Conservation (phyloP, 106 monocot species). For the Dendrobium nobile region DNA sequence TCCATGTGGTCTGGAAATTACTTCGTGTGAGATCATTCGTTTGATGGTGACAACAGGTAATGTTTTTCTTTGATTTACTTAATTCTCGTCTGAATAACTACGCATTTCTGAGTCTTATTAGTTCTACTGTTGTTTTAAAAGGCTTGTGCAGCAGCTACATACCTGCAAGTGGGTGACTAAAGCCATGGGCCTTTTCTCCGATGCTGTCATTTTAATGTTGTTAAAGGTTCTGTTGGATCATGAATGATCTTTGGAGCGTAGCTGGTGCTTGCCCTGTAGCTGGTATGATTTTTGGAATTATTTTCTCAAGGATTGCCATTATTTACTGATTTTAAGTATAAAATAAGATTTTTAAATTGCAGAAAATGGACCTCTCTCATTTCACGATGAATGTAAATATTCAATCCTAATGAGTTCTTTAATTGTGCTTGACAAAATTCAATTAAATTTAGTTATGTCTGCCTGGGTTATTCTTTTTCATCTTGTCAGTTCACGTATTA, state of each 20-base stretch:
- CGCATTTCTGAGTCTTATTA: conserved; percentile 7
- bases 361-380: background rate
- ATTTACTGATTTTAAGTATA: background rate
- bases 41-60: conserved; percentile 31
- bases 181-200: conserved; percentile 15
- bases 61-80: background rate
- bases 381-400: background rate
- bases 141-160: conserved; percentile 24
- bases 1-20: conserved; percentile 49
- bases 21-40: conserved; percentile 49
- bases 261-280: conserved; percentile 20
- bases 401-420: background rate
- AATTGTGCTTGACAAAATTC: background rate
- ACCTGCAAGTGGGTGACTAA: conserved; percentile 18
- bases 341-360: conserved; percentile 2
- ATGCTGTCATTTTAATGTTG: conserved; percentile 21
- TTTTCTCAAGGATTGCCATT: background rate
- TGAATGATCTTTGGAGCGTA: conserved; percentile 35
- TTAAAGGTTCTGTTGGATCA: conserved; percentile 13
- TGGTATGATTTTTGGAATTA: conserved; percentile 13
- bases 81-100: background rate
- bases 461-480: background rate
- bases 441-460: background rate
- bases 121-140: conserved; percentile 9
- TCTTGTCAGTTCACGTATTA: background rate